Evolutionary conservation across 345 rosid species (phyloP), one percentile per base, ranked within the genome.

Genomic region (Carallia brachiata): DNA sequence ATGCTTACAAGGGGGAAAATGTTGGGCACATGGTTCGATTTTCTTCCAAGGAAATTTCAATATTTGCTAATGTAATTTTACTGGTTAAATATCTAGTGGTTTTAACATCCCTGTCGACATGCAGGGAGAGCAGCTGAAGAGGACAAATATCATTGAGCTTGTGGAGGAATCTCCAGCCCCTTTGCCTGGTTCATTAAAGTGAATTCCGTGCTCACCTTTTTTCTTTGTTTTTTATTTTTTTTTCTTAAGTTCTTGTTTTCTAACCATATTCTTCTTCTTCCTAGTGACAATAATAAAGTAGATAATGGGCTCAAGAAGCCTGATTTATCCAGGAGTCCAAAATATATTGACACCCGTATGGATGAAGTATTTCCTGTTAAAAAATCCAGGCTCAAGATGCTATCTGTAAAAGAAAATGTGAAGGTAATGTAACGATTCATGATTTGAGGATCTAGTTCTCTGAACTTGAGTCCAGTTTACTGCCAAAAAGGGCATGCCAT

Each of bases 111-210:
- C 17, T 72, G 64, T 62, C 57, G 80, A 56, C 64, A 4, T 80
- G 62, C 79, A 89, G 96, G 97, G 90, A 69, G 99, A 95, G 80
- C 99, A 92, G 82, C 60, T 92, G 79, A 88, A 81, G 78, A 84
- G 84, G 74, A 68, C 64, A 19, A 75, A 82, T 72, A 73, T 65
- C 6, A 65, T 63, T 36, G 98, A 92, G 81, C 82, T 84, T 72
- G 79, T 72, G 27, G 80, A 82, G 78, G 89, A 79, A 64, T 80
- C 97, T 56, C 69, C 80, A 30, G 80, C 74, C 31, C 77, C 84
- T 28, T 72, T 81, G 61, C 75, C 73, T 54, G 83, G 72, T 50
- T 67, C 81, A 71, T 65, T 69, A 30, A 83, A 78, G 97, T 95
- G 66, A 73, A 10, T 44, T 15, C 17, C 16, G 13, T 3, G 3